Evolutionary conservation across 192 early-diverging fungal species (phyloP).

Genomic region (Funneliformis mosseae): DNA sequence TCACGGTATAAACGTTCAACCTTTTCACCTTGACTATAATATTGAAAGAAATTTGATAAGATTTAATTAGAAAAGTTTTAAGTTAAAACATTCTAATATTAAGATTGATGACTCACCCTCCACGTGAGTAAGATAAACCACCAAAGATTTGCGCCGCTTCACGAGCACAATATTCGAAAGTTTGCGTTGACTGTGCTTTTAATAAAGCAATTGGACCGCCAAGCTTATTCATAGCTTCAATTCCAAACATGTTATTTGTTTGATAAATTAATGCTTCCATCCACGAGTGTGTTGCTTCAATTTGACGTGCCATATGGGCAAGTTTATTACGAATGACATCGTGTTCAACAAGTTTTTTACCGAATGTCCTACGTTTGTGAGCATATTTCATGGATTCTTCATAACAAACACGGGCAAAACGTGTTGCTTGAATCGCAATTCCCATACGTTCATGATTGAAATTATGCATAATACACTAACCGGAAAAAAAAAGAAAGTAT

Average conservation of each 20-base stretch:
- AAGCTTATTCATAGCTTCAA: conserved; percentile 70
- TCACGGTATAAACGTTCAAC: conserved; percentile 87
- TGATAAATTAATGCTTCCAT: conserved; percentile 79
- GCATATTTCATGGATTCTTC: conserved; percentile 84
- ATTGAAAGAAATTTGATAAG: neutral
- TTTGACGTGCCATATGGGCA: conserved; percentile 80
- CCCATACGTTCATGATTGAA: conserved; percentile 85
- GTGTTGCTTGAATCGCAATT: conserved; percentile 80
- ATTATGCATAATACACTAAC: conserved; percentile 67
- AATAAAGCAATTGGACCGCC: conserved; percentile 86
- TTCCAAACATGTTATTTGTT: conserved; percentile 62
- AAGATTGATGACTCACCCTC: conserved; percentile 42
- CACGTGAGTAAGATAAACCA: conserved; percentile 78
- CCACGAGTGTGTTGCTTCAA: conserved; percentile 88
- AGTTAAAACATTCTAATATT: conserved; percentile 29
- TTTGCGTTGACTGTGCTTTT: conserved; percentile 85
- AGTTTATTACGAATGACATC: conserved; percentile 80
- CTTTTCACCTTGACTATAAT: conserved; percentile 61
- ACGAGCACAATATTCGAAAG: conserved; percentile 85
- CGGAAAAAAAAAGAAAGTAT: neutral
- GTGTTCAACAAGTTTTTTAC: conserved; percentile 83
- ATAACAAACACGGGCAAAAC: conserved; percentile 85
- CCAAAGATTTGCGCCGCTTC: conserved; percentile 94
- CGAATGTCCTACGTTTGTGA: conserved; percentile 85
- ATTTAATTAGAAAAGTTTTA: neutral